These are phyloP conservation scores for Buxus sempervirens DNA, from an alignment of 164 flowering plant genomes.

Conservation along the genomic window DNA sequence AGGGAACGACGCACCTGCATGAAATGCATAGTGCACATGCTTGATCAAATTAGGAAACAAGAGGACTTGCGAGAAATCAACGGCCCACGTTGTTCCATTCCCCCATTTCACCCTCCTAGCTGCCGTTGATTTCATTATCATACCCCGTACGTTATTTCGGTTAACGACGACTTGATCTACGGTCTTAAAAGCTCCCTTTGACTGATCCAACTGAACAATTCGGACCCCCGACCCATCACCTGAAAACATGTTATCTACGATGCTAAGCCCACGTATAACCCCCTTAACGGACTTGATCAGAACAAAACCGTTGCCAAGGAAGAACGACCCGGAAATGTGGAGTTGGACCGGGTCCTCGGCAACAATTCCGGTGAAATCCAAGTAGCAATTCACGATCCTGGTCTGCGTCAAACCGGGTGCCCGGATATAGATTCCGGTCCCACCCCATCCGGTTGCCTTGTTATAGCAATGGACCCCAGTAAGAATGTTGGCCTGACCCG, in stretches of 20 bases:
- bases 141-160: conserved; percentile 13
- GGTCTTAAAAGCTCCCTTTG: not conserved
- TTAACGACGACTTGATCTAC: conserved; percentile 23
- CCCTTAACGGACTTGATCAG: conserved; percentile 15
- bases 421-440: conserved; percentile 15
- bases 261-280: not conserved
- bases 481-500: conserved; percentile 20
- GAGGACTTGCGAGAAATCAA: conserved; percentile 18
- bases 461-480: conserved; percentile 26
- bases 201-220: conserved; percentile 15
- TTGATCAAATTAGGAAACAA: conserved; percentile 16
- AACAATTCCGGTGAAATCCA: conserved; percentile 23
- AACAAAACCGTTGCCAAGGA: conserved; percentile 19
- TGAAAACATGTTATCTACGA: conserved; percentile 24
- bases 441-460: conserved; percentile 22
- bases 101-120: conserved; percentile 9
- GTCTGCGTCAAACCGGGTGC: conserved; percentile 19
- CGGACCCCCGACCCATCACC: conserved; percentile 11
- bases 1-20: conserved; percentile 7
- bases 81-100: conserved; percentile 19
- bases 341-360: conserved; percentile 25
- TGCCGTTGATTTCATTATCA: conserved; percentile 17
- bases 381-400: conserved; percentile 19
- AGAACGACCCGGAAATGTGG: conserved; percentile 17
- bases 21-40: conserved; percentile 17